Base-by-base conservation (phyloP, 2,329 filamentous ascomycete genomes). In the Fusarium coicis region DNA sequence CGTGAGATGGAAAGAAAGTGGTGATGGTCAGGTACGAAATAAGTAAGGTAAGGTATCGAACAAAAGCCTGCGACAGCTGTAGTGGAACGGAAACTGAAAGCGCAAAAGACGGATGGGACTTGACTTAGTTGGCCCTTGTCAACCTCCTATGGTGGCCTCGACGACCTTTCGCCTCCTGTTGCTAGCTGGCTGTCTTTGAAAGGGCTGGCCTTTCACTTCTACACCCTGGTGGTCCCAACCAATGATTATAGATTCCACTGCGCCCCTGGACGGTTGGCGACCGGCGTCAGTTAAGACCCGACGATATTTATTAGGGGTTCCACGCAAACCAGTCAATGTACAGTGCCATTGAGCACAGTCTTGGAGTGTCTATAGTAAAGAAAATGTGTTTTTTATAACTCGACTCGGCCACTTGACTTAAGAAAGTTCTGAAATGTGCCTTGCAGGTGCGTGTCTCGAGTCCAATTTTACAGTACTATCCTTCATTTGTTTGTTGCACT, bases 221-320 rank as follows among this genome's bases (percentile, higher is more conserved):
- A 37, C 60, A 67, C 63, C 62, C 57, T 73, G 70, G 21, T 66
- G 53, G 37, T 42, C 42, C 32, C 59, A 61, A 47, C 76, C 76
- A 77, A 77, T 77, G 61, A 40, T 47, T 36, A 57, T 57, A 44
- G 43, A 46, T 42, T 40, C 43, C 34, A 32, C 42, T 15, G 23
- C 26, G 52, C 59, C 61, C 55, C 61, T 63, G 55, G 43, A 50
- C 30, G 37, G 36, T n/a, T 34, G 26, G 26, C 32, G 71, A 66
- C 65, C 62, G 52, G 37, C 60, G 57, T 66, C 62, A 68, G 34
- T 59, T 56, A 61, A 37, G 30, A 61, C 44, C 67, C 66, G 64
- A 70, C 55, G 54, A 67, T 54, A 66, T 72, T 78, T 78, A 78
- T 78, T 78, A 78, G 76, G 76, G 76, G 75, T 75, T 76, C 65